Conservation (phyloP, 257 asterid genomes). For the Solanum appendiculatum region DNA sequence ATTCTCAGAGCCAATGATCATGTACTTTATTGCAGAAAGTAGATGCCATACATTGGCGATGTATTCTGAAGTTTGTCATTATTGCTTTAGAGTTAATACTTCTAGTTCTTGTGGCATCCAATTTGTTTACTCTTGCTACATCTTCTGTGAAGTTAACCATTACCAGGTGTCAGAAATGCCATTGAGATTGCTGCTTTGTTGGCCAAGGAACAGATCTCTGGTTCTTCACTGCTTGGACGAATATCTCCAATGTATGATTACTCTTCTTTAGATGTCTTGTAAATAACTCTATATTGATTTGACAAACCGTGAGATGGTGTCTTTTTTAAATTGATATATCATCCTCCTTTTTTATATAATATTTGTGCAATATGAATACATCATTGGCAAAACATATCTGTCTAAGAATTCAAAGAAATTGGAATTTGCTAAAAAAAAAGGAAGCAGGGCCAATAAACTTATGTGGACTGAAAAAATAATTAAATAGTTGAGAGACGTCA, state of each 20-base stretch:
- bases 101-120: conserved; percentile 6
- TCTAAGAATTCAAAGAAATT: background rate
- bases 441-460: background rate
- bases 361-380: background rate
- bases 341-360: background rate
- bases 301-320: background rate
- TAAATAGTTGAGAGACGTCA: background rate
- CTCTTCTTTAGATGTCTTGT: background rate
- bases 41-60: background rate
- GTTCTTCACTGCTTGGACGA: conserved; percentile 83
- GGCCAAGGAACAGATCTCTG: conserved; percentile 76
- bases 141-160: conserved; percentile 56
- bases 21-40: background rate
- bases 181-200: conserved; percentile 74
- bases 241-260: conserved; percentile 77
- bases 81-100: background rate
- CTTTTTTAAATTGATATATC: background rate
- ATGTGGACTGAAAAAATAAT: background rate
- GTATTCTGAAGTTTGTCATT: background rate
- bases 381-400: background rate
- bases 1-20: background rate
- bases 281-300: background rate
- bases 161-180: conserved; percentile 89
- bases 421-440: background rate
- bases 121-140: conserved; percentile 31